Evolutionary conservation across 306 rosid genomes (phyloP), one percentile per base, ranked within the genome.

Genomic region (Spatholobus suberectus): DNA sequence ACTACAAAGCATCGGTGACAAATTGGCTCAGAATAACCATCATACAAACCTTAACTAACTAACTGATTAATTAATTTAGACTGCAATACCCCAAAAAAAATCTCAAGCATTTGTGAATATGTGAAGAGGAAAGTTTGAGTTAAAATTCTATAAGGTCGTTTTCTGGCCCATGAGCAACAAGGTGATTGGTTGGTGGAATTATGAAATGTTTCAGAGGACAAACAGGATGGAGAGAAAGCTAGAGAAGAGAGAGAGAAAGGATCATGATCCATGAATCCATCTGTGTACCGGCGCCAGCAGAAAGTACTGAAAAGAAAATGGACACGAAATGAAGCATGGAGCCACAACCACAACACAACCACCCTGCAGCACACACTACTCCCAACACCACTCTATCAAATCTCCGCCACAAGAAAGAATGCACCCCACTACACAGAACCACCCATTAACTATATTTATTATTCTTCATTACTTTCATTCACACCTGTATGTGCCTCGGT

Each of bases 391-490:
- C 71, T 18, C 5, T 65, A 52, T 73, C 84, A 38, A 88, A 21
- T 81, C 76, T 84, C 71, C 75, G 23, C 88, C 91, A 89, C 91
- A 86, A 41, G 73, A 83, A 86, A 41, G 73, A 83, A 61, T 4
- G 37, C 35, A 18, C 70, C 79, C 81, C n/a, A 14, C 73, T 41
- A 11, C 18, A 40, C 40, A 17, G 18, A 63, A 17, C 43, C 13
- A 61, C 69, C 11, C 61, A 12, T 44, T 44, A 12, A 11, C 17
- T 12, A 2, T 44, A 8, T 41, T 11, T 41, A 8, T 41, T 51
- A 46, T 46, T 46, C n/a, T 46, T 46, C 6, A 49, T 49, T 49
- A 17, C n/a, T 55, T 55, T 57, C 65, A 57, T 55, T 57, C 65
- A 57, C 34, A 23, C 5, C 2, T 10, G 6, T 17, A 57, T 10